Evolutionary conservation across 192 early-diverging fungal genomes (phyloP).

Genomic region (Coemansia sp.): DNA sequence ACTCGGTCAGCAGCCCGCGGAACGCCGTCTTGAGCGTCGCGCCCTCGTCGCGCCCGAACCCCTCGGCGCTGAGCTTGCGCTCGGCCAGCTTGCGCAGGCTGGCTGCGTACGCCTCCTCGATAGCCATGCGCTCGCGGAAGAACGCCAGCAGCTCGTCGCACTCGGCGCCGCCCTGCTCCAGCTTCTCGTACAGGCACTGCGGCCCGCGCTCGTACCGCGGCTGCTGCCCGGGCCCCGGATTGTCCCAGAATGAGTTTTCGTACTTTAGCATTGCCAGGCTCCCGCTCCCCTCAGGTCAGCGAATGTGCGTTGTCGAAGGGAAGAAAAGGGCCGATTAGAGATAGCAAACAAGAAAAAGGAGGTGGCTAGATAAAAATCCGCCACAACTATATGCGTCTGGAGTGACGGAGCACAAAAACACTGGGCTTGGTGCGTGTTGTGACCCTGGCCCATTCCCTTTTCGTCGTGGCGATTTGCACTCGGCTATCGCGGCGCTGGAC

Average conservation of each 20-base stretch:
- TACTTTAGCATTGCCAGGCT: slow-evolving; percentile 51
- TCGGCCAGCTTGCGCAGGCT: slow-evolving; percentile 37
- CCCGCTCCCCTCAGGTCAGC: too few species aligned
- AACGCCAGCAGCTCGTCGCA: slow-evolving; percentile 46
- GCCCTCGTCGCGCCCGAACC: slow-evolving; percentile 51
- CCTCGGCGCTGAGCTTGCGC: slow-evolving; percentile 17
- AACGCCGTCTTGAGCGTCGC: slow-evolving; percentile 50
- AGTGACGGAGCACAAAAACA: too few species aligned
- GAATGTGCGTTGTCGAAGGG: too few species aligned
- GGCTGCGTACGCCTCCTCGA: slow-evolving; percentile 45
- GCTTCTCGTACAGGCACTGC: slow-evolving; percentile 43
- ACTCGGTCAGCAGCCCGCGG: slow-evolving; percentile 43
- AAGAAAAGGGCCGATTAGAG: too few species aligned
- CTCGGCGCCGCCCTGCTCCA: slow-evolving; percentile 45
- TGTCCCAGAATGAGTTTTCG: slow-evolving; percentile 55
- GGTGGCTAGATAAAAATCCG: too few species aligned
- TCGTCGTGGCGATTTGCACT: too few species aligned
- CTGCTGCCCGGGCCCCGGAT: slow-evolving; percentile 41
- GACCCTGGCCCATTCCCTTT: too few species aligned
- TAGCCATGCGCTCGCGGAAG: slow-evolving; percentile 41
- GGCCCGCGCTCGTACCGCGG: slow-evolving; percentile 47
- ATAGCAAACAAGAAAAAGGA: too few species aligned
- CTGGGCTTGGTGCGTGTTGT: too few species aligned
- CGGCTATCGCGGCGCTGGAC: too few species aligned
- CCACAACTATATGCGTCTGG: too few species aligned